Evolutionary conservation across 139 green algal genomes (phyloP), one percentile per base, ranked within the genome.

Genomic region (Coccomyxa sp.): DNA sequence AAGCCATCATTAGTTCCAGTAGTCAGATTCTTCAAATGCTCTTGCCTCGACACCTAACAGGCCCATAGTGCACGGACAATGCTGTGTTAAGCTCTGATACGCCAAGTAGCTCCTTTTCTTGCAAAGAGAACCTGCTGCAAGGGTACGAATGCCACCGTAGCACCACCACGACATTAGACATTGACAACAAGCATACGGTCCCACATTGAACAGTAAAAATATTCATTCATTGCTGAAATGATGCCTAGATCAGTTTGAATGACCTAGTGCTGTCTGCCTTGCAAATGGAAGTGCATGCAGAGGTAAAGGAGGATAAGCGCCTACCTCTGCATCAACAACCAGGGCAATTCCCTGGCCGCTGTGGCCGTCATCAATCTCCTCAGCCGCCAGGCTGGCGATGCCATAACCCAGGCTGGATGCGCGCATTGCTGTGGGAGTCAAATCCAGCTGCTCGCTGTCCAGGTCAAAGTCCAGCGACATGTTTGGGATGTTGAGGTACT

Each of bases 281-380:
- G 3, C 38, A 51, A 51, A 51, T 51, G 38, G 38, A 51, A 51
- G 38, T 51, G 38, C 38, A 51, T 51, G 38, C 38, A 51, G 38
- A 51, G 38, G 3, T 51, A 51, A 11, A 51, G 38, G 38, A 7
- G 3, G 38, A 51, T 7, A 51, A 51, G 38, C 38, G 38, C 3
- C 38, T 51, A 38, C 71, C 84, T 98, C 95, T 3, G 94, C 90
- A 86, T 98, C 96, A 80, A 98, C 91, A 30, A 98, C 90, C 51
- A 98, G 86, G 13, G 94, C 95, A 10, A 97, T 84, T 10, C 88
- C 90, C 57, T 88, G 82, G 9, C 58, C 82, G 4, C 38, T 51
- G 38, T 79, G 80, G 67, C 71, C 88, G 11, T 80, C 79, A 28
- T 79, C 76, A 27, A 60, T 66, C 38, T 45, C 60, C 76, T 63